A percentile compares a stretch with the other conserved stretches of the same genome.
Conservation (phyloP, 1,139 yeast genomes). For the Pichia sp. region DNA sequence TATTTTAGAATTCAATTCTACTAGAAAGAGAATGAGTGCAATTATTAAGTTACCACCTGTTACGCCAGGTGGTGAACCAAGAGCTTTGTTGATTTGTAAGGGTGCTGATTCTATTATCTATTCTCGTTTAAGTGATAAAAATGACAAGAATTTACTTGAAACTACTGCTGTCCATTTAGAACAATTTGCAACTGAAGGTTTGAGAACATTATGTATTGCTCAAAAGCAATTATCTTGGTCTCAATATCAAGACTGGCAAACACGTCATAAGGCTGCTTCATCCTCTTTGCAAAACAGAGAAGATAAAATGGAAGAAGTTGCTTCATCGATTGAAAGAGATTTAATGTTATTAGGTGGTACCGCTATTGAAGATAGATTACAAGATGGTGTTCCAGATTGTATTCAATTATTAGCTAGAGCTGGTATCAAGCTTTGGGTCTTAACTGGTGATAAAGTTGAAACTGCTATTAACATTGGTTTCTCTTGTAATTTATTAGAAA, state of each 20-base stretch:
- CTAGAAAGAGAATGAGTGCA: conserved; percentile 96
- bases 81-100: conserved; percentile 69
- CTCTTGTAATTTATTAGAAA: conserved; percentile 86
- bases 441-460: conserved; percentile 97
- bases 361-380: conserved; percentile 95
- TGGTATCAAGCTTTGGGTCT: conserved; percentile 95
- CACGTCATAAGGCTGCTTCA: conserved; percentile 70
- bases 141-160: conserved; percentile 47
- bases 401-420: conserved; percentile 83
- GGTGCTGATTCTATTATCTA: conserved; percentile 96
- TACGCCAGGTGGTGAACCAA: conserved; percentile 43
- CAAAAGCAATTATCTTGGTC: conserved; percentile 66
- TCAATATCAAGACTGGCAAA: conserved; percentile 67
- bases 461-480: conserved; percentile 98
- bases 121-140: conserved; percentile 53
- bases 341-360: conserved; percentile 87
- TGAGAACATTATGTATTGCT: conserved; percentile 92
- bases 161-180: conserved; percentile 84
- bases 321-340: conserved; percentile 76
- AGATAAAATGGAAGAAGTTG: conserved; percentile 70
- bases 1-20: conserved; percentile 81
- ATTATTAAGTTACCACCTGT: conserved; percentile 61
- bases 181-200: conserved; percentile 94
- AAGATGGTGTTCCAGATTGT: conserved; percentile 95
- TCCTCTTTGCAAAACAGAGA: conserved; percentile 77